phyloP scores from a whole-genome alignment of 2,329 filamentous ascomycete species.

The Drechslerella stenobrocha region DNA sequence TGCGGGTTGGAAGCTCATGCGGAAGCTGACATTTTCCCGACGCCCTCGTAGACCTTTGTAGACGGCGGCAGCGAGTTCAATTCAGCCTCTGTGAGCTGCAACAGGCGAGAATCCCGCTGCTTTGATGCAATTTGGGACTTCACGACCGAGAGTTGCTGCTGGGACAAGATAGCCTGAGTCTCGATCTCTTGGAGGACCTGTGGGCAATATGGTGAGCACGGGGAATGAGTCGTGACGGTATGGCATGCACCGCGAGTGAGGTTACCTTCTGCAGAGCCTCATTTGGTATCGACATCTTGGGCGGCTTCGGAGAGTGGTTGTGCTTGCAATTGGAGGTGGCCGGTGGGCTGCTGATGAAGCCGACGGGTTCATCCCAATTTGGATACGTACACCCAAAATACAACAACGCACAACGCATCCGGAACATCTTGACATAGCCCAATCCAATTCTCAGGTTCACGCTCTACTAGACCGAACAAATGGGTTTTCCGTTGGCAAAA shows the following conservation, averaged over 20 bases:
- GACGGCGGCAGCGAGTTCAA: slow-evolving; percentile 73
- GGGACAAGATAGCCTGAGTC: slow-evolving; percentile 79
- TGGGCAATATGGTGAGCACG: slow-evolving; percentile 23
- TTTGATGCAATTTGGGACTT: slow-evolving; percentile 81
- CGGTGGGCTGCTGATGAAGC: no score
- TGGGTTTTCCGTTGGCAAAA: no score
- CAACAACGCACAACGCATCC: not conserved
- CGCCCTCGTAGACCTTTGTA: slow-evolving; percentile 86
- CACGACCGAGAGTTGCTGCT: slow-evolving; percentile 88
- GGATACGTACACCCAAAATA: not conserved
- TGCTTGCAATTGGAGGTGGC: no score
- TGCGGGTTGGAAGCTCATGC: not conserved
- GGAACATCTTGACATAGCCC: no score
- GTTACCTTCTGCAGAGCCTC: slow-evolving; percentile 88
- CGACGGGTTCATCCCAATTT: not conserved
- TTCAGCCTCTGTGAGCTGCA: slow-evolving; percentile 84
- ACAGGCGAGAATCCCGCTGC: slow-evolving; percentile 83
- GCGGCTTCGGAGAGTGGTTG: slow-evolving; percentile 16
- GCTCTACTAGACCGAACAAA: no score
- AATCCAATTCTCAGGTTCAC: no score
- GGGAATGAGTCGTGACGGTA: not conserved
- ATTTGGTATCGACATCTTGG: slow-evolving; percentile 85
- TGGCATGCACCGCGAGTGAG: not conserved
- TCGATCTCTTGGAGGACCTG: slow-evolving; percentile 78
- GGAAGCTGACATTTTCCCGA: slow-evolving; percentile 87